Evolutionary conservation across 164 flowering plant genomes (phyloP).

Genomic region (Kingdonia uniflora): DNA sequence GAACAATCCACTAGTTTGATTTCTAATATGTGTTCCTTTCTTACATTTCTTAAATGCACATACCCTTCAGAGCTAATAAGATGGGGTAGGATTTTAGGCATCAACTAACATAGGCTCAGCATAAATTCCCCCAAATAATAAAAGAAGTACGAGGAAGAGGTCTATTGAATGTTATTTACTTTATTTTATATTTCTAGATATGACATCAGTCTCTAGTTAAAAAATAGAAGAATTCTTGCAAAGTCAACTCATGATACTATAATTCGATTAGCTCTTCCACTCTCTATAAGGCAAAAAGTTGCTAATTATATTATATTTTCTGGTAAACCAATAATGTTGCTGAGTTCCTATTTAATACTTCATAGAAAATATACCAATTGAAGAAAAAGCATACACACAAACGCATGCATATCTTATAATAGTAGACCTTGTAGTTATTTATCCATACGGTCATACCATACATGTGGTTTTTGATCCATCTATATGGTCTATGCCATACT

Average conservation of each 20-base stretch:
- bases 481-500: too few species aligned
- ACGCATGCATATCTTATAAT: too few species aligned
- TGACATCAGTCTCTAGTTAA: conserved; percentile 79
- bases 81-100: conserved; percentile 65
- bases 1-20: too few species aligned
- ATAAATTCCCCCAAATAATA: conserved; percentile 52
- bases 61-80: conserved; percentile 48
- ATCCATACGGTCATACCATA: too few species aligned
- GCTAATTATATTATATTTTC: background rate
- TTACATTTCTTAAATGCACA: background rate
- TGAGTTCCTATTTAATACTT: too few species aligned
- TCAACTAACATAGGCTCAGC: conserved; percentile 46
- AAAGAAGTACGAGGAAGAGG: conserved; percentile 93
- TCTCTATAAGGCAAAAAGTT: conserved; percentile 55
- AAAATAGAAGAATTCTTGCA: conserved; percentile 92
- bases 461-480: too few species aligned
- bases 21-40: too few species aligned
- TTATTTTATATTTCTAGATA: conserved; percentile 64
- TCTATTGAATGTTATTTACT: conserved; percentile 80
- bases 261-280: conserved; percentile 92
- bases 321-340: too few species aligned
- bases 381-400: too few species aligned
- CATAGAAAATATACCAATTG: too few species aligned
- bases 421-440: too few species aligned
- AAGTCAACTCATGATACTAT: conserved; percentile 90